Evolutionary conservation across 2,329 filamentous ascomycete genomes (phyloP).

Genomic region (Cladosporium colombiae): DNA sequence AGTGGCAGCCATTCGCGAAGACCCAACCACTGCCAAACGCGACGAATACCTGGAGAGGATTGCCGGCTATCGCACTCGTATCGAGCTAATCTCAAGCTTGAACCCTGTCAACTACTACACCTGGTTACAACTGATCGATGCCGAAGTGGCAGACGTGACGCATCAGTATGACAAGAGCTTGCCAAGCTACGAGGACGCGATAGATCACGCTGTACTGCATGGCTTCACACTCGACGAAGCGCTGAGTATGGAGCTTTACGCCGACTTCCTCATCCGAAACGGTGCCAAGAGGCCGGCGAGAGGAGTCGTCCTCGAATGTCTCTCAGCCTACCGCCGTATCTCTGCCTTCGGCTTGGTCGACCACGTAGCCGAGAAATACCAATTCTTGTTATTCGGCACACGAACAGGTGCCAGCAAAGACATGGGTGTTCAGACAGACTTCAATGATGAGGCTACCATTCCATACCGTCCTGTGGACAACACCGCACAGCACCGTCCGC

Average conservation of each 20-base stretch:
- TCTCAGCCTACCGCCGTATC: conserved; percentile 67
- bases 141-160: conserved; percentile 62
- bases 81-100: conserved; percentile 64
- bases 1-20: conserved; percentile 41
- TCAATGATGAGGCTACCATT: conserved; percentile 2
- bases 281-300: conserved; percentile 68
- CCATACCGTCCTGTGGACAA: background rate
- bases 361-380: conserved; percentile 68
- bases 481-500: conserved; percentile 40
- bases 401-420: conserved; percentile 63
- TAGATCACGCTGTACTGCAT: conserved; percentile 71
- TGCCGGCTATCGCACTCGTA: conserved; percentile 57
- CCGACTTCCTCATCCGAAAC: conserved; percentile 67
- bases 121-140: conserved; percentile 69
- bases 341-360: conserved; percentile 70
- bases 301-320: conserved; percentile 66
- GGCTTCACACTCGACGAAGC: conserved; percentile 71
- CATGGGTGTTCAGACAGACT: conserved; percentile 59
- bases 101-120: conserved; percentile 70
- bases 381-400: conserved; percentile 65
- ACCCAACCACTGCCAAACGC: conserved; percentile 41
- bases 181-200: conserved; percentile 65
- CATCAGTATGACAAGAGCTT: conserved; percentile 55
- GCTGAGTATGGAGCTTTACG: conserved; percentile 72
- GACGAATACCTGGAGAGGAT: conserved; percentile 56